Evolutionary conservation across 345 rosid genomes (phyloP).

Genomic region (Eucalyptus curtisii): DNA sequence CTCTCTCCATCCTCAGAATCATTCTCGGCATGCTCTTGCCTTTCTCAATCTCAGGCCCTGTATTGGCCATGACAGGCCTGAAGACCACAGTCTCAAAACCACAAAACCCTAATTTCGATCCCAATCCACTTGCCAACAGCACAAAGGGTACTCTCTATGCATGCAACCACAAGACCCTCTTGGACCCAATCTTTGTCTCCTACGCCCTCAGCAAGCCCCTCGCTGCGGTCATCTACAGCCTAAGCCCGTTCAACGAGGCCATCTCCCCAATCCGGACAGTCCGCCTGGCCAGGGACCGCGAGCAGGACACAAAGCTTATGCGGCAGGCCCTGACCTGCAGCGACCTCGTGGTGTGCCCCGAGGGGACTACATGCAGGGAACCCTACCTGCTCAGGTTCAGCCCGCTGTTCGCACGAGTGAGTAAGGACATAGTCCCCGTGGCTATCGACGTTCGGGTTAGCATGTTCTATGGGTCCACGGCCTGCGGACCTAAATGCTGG

Average conservation of each 20-base stretch:
- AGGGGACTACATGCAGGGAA: conserved; percentile 31
- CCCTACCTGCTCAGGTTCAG: conserved; percentile 24
- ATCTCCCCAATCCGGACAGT: conserved; percentile 25
- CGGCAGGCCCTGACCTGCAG: neutral
- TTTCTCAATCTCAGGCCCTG: conserved; percentile 21
- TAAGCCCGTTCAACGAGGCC: conserved; percentile 73
- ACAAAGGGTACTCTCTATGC: conserved; percentile 70
- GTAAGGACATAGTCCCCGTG: conserved; percentile 10
- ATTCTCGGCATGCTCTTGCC: conserved; percentile 51
- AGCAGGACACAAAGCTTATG: conserved; percentile 8
- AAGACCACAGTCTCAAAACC: conserved; percentile 16
- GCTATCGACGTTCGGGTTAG: conserved; percentile 2
- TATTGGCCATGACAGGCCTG: conserved; percentile 33
- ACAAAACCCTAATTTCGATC: neutral
- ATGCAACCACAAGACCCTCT: conserved; percentile 71
- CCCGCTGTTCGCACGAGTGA: conserved; percentile 16
- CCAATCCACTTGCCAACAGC: neutral
- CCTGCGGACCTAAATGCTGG: conserved; percentile 9
- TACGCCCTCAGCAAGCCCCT: conserved; percentile 42
- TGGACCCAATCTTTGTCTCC: conserved; percentile 79
- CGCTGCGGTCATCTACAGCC: conserved; percentile 77
- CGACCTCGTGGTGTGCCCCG: conserved; percentile 27
- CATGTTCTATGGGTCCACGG: conserved; percentile 20
- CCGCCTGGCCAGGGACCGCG: conserved; percentile 9
- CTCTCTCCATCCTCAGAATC: conserved; percentile 52